Conservation (phyloP, 208 protist species). For the Trypanosomatidae sp. region DNA sequence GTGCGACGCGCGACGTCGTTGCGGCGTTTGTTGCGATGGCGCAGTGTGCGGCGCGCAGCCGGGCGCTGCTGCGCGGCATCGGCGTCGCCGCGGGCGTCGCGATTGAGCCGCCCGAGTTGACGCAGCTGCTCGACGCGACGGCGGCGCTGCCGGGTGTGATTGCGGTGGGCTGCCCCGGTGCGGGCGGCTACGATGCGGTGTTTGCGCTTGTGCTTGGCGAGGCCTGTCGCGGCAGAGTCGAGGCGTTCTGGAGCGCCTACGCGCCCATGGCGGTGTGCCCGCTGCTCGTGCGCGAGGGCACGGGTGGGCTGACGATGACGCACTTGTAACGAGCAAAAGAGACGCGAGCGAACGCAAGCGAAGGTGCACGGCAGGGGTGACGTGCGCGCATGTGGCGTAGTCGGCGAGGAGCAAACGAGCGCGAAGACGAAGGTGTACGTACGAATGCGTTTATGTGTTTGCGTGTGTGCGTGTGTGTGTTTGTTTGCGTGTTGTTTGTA, state of each 20-base stretch:
- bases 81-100: constrained; percentile 60
- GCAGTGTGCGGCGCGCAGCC: constrained; percentile 19
- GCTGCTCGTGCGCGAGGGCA: constrained; percentile 67
- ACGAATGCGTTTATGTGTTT: not conserved
- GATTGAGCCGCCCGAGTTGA: constrained; percentile 85
- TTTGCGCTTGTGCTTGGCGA: constrained; percentile 81
- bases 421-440: not conserved
- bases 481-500: not conserved
- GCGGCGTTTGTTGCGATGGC: constrained; percentile 24
- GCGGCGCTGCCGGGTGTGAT: constrained; percentile 78
- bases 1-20: constrained; percentile 7
- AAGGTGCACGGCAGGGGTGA: no score
- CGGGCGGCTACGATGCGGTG: constrained; percentile 90
- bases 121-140: constrained; percentile 69
- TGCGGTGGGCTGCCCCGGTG: constrained; percentile 87
- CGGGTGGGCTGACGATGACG: constrained; percentile 34
- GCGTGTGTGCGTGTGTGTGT: not conserved
- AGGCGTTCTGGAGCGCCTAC: constrained; percentile 69
- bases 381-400: no score
- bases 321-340: not conserved
- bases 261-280: constrained; percentile 47
- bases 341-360: no score
- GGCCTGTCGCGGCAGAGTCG: constrained; percentile 28
- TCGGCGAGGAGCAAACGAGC: not conserved
- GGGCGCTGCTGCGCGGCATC: constrained; percentile 54